A percentile compares a stretch with the other conserved stretches of the same genome.
Conservation (phyloP, 768 basidiomycete species). For the Clitopilus passeckerianus region DNA sequence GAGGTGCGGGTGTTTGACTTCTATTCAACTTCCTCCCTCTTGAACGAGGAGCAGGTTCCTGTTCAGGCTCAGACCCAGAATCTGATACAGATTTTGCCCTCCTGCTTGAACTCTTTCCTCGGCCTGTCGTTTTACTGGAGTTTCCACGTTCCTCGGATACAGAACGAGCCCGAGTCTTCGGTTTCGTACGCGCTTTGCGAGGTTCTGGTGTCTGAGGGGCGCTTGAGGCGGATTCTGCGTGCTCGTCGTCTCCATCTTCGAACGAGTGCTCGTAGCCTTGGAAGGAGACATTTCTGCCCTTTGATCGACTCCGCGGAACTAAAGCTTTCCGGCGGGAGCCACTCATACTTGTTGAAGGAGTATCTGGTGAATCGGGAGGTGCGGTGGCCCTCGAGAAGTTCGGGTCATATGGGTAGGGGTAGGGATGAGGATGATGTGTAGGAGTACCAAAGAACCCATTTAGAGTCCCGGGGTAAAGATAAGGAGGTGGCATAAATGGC, state of each 20-base stretch:
- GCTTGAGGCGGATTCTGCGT: not conserved
- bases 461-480: slow-evolving; percentile 16
- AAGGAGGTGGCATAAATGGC: slow-evolving; percentile 23
- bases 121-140: not conserved
- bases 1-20: not conserved
- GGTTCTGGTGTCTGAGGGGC: not conserved
- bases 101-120: not conserved
- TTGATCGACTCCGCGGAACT: slow-evolving; percentile 45
- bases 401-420: slow-evolving; percentile 38
- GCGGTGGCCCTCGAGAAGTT: slow-evolving; percentile 38
- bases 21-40: not conserved
- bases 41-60: not conserved
- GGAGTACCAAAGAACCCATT: slow-evolving; percentile 25
- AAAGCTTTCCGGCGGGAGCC: slow-evolving; percentile 25
- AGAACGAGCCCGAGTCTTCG: not conserved
- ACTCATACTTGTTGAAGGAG: slow-evolving; percentile 20
- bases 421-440: slow-evolving; percentile 28
- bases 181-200: slow-evolving; percentile 3
- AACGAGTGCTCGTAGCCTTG: not conserved
- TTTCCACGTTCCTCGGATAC: not conserved
- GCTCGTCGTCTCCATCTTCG: not conserved
- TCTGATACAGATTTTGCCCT: not conserved
- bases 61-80: not conserved
- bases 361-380: slow-evolving; percentile 49
- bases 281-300: slow-evolving; percentile 56